Conservation (phyloP, 2,329 filamentous ascomycete genomes). For the Leptographium flavum region DNA sequence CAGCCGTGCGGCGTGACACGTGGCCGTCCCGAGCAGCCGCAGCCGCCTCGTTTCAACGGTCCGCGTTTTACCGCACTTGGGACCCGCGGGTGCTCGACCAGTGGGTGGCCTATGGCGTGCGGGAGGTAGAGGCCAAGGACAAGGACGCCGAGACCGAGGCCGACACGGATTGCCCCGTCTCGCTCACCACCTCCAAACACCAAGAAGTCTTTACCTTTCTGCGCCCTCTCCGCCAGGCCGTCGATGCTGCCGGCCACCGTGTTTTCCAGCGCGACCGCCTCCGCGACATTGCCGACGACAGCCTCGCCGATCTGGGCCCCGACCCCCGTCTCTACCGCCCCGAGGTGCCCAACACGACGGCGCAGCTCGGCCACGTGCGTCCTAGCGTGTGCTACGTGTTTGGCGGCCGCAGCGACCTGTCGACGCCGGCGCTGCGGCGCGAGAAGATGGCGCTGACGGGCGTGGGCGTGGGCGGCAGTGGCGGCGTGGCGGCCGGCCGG, state of each 20-base stretch:
- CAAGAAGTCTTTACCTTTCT: conserved; percentile 76
- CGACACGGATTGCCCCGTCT: too few species aligned
- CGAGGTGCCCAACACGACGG: conserved; percentile 43
- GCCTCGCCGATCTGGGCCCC: too few species aligned
- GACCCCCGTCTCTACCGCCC: conserved; percentile 51
- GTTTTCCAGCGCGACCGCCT: conserved; percentile 25
- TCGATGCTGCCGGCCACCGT: conserved; percentile 21
- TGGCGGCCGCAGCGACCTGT: conserved; percentile 45
- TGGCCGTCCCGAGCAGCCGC: conserved; percentile 71
- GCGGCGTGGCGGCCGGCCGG: conserved; percentile 46
- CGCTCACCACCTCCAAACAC: conserved; percentile 69
- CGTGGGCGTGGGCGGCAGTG: conserved; percentile 50
- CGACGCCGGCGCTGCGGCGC: conserved; percentile 30
- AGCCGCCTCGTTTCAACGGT: conserved; percentile 48
- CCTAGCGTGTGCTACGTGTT: conserved; percentile 58
- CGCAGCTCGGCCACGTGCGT: conserved; percentile 42
- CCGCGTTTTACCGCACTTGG: conserved; percentile 70
- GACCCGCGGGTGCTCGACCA: conserved; percentile 63
- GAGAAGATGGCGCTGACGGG: conserved; percentile 53
- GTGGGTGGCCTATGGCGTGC: conserved; percentile 62
- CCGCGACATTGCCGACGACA: conserved; percentile 30
- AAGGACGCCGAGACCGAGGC: neutral
- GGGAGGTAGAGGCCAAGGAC: conserved; percentile 26
- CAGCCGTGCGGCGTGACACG: conserved; percentile 57
- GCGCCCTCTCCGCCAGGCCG: conserved; percentile 40